phyloP scores from a whole-genome alignment of 2,329 filamentous ascomycete species.

The Dactylella cylindrospora region DNA sequence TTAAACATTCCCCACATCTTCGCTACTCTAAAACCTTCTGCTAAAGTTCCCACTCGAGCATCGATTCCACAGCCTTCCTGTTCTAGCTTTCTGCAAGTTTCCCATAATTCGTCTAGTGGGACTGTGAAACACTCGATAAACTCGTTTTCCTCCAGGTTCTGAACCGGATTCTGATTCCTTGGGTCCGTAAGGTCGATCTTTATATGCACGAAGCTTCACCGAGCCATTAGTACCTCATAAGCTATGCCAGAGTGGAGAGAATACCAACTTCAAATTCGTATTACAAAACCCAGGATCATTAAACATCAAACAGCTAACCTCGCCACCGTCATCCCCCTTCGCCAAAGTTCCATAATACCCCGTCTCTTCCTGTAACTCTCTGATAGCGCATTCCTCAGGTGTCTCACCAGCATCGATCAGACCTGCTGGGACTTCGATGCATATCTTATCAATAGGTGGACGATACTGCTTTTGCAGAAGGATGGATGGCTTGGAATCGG shows the following conservation, averaged over 20 bases:
- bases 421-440: constrained; percentile 67
- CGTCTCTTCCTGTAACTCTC: constrained; percentile 68
- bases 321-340: constrained; percentile 44
- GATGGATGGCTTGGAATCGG: constrained; percentile 54
- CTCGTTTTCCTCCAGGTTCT: constrained; percentile 58
- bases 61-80: constrained; percentile 53
- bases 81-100: constrained; percentile 55
- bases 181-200: constrained; percentile 55
- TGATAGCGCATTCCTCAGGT: constrained; percentile 63
- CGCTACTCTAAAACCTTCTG: constrained; percentile 53
- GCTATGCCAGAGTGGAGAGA: background rate
- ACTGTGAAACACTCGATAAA: constrained; percentile 60
- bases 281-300: constrained; percentile 48
- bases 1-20: constrained; percentile 51
- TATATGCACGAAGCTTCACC: constrained; percentile 55
- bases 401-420: constrained; percentile 65
- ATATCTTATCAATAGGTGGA: constrained; percentile 63
- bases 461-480: constrained; percentile 69
- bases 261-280: constrained; percentile 45
- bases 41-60: constrained; percentile 52
- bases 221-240: constrained; percentile 6
- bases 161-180: constrained; percentile 56
- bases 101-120: constrained; percentile 55
- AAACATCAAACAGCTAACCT: constrained; percentile 50
- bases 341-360: constrained; percentile 63